Evolutionary conservation across 2,329 filamentous ascomycete genomes (phyloP), one percentile per base, ranked within the genome.

Genomic region (Chrysosphaeria jannelii): DNA sequence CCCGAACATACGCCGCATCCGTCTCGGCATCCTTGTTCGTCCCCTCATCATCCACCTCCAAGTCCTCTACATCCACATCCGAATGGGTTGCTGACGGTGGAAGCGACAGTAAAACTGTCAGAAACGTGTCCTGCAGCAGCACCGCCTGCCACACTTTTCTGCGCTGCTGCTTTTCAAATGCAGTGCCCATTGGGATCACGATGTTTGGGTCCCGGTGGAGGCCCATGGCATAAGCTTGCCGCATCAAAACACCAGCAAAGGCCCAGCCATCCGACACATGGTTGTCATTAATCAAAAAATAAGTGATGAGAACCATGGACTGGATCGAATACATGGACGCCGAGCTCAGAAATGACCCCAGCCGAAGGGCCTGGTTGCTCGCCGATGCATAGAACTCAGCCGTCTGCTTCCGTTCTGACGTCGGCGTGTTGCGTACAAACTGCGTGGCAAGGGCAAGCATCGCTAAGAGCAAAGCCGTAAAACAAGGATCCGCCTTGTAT

Each of bases 211-310:
- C 70, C 10, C 72, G 61, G 38, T 81, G 70, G 8, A 81, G 42
- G 1, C 72, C 69, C 64, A 81, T 71, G 13, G 72, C 72, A 34
- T 78, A 79, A 0, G 71, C 62, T 41, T 81, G 72, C 13, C 71
- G 55, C 31, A 75, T 64, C 12, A 76, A 42, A 13, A 81, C 66
- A 5, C 72, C 72, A 0, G 67, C 68, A 47, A 78, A 81, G 0
- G 70, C 66, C 64, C 71, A 81, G 2, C 71, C 72, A 37, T 81
- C 72, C 0, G 67, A 72, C 4, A 70, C 70, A 34, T 79, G 71
- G 34, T 78, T 78, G 40, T 81, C 71, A 35, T 81, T 81, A 47
- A 79, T 78, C 17, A 81, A 49, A 34, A 81, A 81, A 37, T 79
- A 79, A 0, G 64, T 65, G 28, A 78, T 63, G n/a, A 81, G 44